phyloP scores from a whole-genome alignment of 495 filamentous ascomycete species.

The Parachaetomium inaequale region DNA sequence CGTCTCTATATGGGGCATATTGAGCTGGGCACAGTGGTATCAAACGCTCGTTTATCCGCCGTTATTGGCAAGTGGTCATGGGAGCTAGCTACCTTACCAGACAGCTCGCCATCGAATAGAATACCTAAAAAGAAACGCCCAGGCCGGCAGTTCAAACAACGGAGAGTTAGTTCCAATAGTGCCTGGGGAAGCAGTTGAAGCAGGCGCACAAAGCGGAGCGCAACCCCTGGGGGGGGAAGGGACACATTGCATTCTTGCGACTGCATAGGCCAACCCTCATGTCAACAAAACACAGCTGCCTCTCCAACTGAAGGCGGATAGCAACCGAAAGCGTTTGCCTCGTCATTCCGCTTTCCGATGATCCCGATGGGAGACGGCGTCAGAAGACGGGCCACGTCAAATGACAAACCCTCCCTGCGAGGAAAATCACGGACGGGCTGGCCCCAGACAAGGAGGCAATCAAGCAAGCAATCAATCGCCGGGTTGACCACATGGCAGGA shows the following conservation, averaged over 20 bases:
- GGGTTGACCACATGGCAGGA: background rate
- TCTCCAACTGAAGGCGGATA: background rate
- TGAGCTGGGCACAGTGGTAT: background rate
- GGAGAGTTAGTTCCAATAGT: background rate
- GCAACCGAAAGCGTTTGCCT: background rate
- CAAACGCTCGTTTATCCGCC: background rate
- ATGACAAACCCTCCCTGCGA: constrained; percentile 27
- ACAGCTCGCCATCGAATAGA: background rate
- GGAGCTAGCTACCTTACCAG: too few relatives aligned
- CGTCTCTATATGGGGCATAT: background rate
- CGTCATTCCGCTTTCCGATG: too few relatives aligned
- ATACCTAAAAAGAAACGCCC: background rate
- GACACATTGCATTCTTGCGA: too few relatives aligned
- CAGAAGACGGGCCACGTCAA: constrained; percentile 15
- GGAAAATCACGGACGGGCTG: background rate
- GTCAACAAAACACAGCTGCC: too few relatives aligned
- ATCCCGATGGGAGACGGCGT: too few relatives aligned
- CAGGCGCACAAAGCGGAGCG: background rate
- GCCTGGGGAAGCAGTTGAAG: background rate
- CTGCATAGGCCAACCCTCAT: too few relatives aligned
- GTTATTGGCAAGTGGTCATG: background rate
- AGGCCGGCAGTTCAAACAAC: background rate
- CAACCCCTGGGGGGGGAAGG: too few relatives aligned
- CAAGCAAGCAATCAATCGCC: constrained; percentile 1
- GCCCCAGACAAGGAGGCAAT: background rate